Conservation (phyloP, 1,139 yeast genomes). For the Hansenula lynferdii region DNA sequence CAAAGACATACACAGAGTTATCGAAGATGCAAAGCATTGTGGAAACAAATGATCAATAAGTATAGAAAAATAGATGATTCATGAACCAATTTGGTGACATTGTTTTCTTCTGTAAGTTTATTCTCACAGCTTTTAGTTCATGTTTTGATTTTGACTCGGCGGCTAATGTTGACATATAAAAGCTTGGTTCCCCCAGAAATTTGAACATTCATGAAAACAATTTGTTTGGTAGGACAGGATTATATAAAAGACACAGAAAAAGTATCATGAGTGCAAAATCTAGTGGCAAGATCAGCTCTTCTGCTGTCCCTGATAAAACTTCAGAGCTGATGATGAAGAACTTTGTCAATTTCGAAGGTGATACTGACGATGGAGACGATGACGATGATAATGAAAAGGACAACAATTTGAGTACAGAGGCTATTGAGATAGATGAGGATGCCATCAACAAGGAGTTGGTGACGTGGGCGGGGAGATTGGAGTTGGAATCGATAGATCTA, state of each 20-base stretch:
- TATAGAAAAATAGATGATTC: not conserved
- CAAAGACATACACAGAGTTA: slow-evolving; percentile 20
- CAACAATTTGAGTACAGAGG: no score
- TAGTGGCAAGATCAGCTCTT: no score
- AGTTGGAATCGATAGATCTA: slow-evolving; percentile 37
- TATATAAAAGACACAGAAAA: not conserved
- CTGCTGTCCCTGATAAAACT: no score
- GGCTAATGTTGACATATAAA: not conserved
- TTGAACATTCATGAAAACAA: no score
- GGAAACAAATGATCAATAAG: not conserved
- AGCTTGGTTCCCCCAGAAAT: not conserved
- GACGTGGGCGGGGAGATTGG: slow-evolving; percentile 41
- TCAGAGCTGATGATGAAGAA: not conserved
- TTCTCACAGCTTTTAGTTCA: no score
- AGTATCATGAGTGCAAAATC: not conserved
- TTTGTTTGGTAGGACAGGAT: no score
- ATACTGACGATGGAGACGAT: not conserved
- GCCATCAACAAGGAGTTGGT: slow-evolving; percentile 30
- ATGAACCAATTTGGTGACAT: no score
- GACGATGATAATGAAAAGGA: not conserved
- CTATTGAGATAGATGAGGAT: slow-evolving; percentile 11
- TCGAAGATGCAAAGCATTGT: slow-evolving; percentile 12
- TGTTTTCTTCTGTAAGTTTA: no score
- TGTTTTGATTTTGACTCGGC: no score
- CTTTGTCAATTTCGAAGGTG: not conserved